Conservation (phyloP, 441 rosid species). For the Euphorbia schlechtendalii region DNA sequence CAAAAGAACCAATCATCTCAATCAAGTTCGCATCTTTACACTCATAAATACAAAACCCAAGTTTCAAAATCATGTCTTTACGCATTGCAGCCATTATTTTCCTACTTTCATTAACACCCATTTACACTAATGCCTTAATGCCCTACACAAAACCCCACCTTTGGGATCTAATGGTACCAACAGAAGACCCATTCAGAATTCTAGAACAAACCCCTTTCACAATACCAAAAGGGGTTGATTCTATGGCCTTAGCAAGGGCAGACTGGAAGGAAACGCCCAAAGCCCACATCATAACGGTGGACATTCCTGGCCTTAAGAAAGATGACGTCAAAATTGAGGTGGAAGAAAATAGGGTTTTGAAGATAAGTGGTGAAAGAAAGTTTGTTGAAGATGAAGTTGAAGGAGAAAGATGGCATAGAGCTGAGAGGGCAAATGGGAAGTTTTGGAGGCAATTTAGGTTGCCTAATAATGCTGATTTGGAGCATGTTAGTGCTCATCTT, state of each 20-base stretch:
- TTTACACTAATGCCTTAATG: conserved; percentile 14
- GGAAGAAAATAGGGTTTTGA: conserved; percentile 42
- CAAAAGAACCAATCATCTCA: neutral
- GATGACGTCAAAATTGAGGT: conserved; percentile 48
- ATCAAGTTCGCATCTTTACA: neutral
- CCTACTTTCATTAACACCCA: neutral
- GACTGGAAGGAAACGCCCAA: conserved; percentile 45
- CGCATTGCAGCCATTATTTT: neutral
- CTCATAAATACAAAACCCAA: conserved; percentile 11
- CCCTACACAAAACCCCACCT: conserved; percentile 26
- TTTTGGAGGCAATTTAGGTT: conserved; percentile 54
- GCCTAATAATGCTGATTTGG: conserved; percentile 42
- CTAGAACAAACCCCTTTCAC: conserved; percentile 35
- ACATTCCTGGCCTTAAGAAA: conserved; percentile 47
- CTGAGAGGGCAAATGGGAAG: conserved; percentile 37
- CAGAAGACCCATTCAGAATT: conserved; percentile 36
- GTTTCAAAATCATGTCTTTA: neutral
- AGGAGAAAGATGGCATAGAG: conserved; percentile 50
- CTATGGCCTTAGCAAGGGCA: conserved; percentile 31
- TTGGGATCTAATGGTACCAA: conserved; percentile 24
- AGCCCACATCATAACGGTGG: conserved; percentile 31
- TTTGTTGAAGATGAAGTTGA: conserved; percentile 21
- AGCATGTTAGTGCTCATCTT: conserved; percentile 32
- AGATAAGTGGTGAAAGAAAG: conserved; percentile 47
- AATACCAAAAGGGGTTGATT: conserved; percentile 24